These are phyloP conservation scores for Magnolia sinica DNA, from an alignment of 164 flowering plant species.

Conservation along the genomic window DNA sequence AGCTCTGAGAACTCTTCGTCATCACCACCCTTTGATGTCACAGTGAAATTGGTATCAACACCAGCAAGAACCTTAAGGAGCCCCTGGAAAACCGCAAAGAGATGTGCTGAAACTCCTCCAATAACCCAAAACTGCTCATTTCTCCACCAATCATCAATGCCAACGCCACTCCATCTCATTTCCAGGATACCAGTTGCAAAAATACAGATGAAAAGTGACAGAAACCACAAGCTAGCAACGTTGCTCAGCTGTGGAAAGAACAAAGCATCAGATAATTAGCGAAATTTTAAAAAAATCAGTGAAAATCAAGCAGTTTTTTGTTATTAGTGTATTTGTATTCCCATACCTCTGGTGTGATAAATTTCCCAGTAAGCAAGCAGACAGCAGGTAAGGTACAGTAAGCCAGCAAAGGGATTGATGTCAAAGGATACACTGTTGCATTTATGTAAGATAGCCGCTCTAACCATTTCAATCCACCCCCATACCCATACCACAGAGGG, in stretches of 20 bases:
- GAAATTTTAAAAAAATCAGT: neutral
- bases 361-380: conserved; percentile 89
- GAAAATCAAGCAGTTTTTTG: neutral
- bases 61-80: conserved; percentile 65
- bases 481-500: conserved; percentile 76
- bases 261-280: conserved; percentile 4
- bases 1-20: conserved; percentile 53
- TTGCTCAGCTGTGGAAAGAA: conserved; percentile 50
- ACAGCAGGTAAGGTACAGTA: conserved; percentile 87
- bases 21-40: conserved; percentile 60
- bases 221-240: conserved; percentile 55
- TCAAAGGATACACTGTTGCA: conserved; percentile 91
- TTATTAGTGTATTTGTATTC: neutral
- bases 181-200: conserved; percentile 54
- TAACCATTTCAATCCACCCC: conserved; percentile 82
- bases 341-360: conserved; percentile 86
- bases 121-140: conserved; percentile 77
- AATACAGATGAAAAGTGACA: conserved; percentile 60
- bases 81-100: conserved; percentile 66
- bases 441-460: conserved; percentile 78
- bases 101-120: conserved; percentile 64
- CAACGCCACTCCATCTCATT: conserved; percentile 72
- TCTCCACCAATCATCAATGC: conserved; percentile 76
- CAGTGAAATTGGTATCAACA: conserved; percentile 54
- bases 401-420: conserved; percentile 78